Conservation (phyloP, 2,329 filamentous ascomycete genomes). For the Cadophora sp. region DNA sequence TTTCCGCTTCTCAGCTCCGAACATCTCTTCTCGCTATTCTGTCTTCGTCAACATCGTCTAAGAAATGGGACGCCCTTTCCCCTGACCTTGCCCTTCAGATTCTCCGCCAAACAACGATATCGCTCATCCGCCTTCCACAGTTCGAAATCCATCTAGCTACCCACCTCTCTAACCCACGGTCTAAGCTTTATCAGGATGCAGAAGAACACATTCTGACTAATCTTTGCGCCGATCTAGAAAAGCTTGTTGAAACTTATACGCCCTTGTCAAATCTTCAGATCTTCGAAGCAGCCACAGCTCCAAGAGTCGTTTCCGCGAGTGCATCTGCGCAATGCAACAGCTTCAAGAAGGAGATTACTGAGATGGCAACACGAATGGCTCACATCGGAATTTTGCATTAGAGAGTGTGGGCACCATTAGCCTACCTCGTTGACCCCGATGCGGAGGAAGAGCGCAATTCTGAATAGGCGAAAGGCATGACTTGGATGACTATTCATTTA, state of each 20-base stretch:
- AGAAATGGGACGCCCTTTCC: constrained; percentile 41
- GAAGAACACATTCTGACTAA: constrained; percentile 40
- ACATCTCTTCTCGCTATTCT: constrained; percentile 43
- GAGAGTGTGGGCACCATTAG: constrained; percentile 82
- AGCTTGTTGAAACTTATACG: constrained; percentile 42
- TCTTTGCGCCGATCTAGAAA: constrained; percentile 42
- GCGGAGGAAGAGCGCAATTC: constrained; percentile 32
- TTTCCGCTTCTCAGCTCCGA: constrained; percentile 36
- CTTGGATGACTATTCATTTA: too few species aligned
- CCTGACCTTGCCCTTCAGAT: constrained; percentile 44
- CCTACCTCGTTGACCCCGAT: constrained; percentile 59
- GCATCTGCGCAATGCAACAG: constrained; percentile 15
- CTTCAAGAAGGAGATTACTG: constrained; percentile 53
- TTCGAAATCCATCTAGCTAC: constrained; percentile 44
- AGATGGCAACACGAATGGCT: constrained; percentile 78
- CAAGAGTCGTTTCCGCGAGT: constrained; percentile 30
- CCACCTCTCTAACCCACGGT: constrained; percentile 42
- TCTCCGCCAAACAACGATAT: constrained; percentile 43
- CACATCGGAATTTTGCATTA: constrained; percentile 89
- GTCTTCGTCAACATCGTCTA: constrained; percentile 36
- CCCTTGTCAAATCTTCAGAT: constrained; percentile 44
- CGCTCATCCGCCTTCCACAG: constrained; percentile 40
- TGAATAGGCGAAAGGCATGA: constrained; percentile 30
- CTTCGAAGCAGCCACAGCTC: constrained; percentile 44
- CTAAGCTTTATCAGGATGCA: constrained; percentile 41